Evolutionary conservation across 2,329 filamentous ascomycete species (phyloP), one percentile per base, ranked within the genome.

Genomic region (Stromatinia cepivora): DNA sequence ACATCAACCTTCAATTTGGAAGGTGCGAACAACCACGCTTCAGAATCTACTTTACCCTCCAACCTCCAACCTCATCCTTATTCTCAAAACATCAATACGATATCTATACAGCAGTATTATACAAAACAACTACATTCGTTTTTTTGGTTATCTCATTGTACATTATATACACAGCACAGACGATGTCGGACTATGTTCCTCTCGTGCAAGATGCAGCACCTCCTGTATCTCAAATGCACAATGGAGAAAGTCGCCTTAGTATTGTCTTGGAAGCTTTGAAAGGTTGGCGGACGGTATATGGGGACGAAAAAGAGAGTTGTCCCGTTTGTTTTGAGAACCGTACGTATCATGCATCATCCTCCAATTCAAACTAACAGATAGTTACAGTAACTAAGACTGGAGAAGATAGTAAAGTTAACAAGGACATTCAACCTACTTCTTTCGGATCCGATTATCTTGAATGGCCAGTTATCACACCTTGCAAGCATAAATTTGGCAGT

Each of bases 31-130:
- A 8, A 22, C n/a, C 22, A 28, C 8, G 0, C 46, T 25, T 17
- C 22, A 11, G 6, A 13, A 7, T 15, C 25, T 7, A 20, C 11
- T 22, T 15, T 3, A 20, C 20, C n/a, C 4, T 39, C 9, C 22
- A 20, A 7, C n/a, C 4, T 50, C 34, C 15, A 25, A 6, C 17
- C 28, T 15, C 13, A 7, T 52, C 10, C 6, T 11, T n/a, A 11
- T 25, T 4, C 34, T 61, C 45, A n/a, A 20, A 53, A 28, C 7
- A 45, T 81, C 75, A 68, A 81, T 81, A 0, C 72, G 74, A 63
- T 63, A 25, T 39, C 10, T 11, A 39, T 57, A 57, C 22, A 36
- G 20, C 13, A 22, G 15, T 31, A 31, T 54, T 20, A 42, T 17
- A 17, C 15, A 54, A 57, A 4, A n/a, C 8, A 13, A 36, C 10